A percentile compares a stretch with the other conserved stretches of the same genome.
These are phyloP conservation scores for Podila minutissima DNA, from an alignment of 192 early-diverging fungal species.

Conservation along the genomic window DNA sequence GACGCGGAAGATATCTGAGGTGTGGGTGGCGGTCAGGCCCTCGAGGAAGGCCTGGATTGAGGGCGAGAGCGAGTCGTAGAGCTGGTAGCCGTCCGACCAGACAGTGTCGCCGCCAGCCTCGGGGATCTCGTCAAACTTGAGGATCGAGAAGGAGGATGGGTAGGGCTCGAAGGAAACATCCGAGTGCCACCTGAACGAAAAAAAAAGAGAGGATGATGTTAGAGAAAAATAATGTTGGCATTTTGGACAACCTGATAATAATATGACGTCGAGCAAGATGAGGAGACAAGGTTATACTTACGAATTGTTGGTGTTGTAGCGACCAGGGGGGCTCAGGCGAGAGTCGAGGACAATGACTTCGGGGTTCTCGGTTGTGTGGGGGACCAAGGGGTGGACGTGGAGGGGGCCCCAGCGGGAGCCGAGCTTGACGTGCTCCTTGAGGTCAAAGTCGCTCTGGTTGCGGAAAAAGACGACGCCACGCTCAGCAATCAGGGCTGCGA, in stretches of 20 bases:
- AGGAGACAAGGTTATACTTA: background rate
- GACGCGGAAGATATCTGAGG: conserved; percentile 38
- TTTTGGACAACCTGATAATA: background rate
- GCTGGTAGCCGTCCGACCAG: conserved; percentile 66
- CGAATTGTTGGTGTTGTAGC: conserved; percentile 53
- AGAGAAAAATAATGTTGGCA: background rate
- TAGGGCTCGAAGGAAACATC: conserved; percentile 67
- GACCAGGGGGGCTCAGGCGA: conserved; percentile 35
- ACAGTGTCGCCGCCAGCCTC: conserved; percentile 66
- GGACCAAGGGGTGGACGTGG: conserved; percentile 39
- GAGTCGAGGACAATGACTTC: conserved; percentile 48
- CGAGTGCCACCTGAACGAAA: conserved; percentile 53
- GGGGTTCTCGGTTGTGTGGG: conserved; percentile 26
- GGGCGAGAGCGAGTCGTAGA: conserved; percentile 70
- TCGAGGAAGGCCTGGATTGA: conserved; percentile 65
- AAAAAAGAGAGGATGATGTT: background rate
- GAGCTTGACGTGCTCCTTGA: conserved; percentile 64
- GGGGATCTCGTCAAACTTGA: conserved; percentile 61
- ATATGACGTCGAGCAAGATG: background rate
- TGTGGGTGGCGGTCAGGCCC: conserved; percentile 65
- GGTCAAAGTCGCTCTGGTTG: conserved; percentile 67
- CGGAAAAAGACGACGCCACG: conserved; percentile 77
- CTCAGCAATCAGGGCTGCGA: conserved; percentile 70
- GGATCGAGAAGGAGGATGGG: conserved; percentile 62
- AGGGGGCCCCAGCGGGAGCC: conserved; percentile 58